A percentile compares a stretch with the other conserved stretches of the same genome.
Evolutionary conservation across 495 filamentous ascomycete genomes (phyloP).

Genomic region (Penicillium samsonianum): DNA sequence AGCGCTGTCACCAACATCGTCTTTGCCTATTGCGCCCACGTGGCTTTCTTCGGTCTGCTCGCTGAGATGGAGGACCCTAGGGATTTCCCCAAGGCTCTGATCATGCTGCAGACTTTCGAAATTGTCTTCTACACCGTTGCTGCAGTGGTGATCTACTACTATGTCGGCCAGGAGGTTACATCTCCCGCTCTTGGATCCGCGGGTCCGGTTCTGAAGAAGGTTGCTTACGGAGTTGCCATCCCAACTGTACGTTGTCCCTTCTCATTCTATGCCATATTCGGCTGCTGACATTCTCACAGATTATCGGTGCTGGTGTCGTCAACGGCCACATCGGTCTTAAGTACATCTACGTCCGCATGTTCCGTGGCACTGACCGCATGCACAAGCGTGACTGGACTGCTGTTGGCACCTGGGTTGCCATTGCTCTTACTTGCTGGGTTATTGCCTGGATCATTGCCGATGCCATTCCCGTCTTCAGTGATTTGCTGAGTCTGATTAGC

Average conservation of each 20-base stretch:
- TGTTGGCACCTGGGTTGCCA: constrained; percentile 55
- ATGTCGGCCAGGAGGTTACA: constrained; percentile 61
- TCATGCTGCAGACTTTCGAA: constrained; percentile 60
- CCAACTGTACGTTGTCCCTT: constrained; percentile 51
- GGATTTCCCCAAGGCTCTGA: constrained; percentile 65
- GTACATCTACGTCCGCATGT: constrained; percentile 66
- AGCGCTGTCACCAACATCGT: constrained; percentile 40
- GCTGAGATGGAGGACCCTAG: constrained; percentile 69
- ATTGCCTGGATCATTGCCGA: constrained; percentile 72
- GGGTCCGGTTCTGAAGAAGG: constrained; percentile 60
- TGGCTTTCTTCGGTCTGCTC: constrained; percentile 73
- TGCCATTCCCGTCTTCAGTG: constrained; percentile 71
- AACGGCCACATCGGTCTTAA: constrained; percentile 62
- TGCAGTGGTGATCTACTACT: constrained; percentile 61
- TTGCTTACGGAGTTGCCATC: constrained; percentile 72
- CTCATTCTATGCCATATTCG: background rate
- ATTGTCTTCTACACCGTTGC: constrained; percentile 60
- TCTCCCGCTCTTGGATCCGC: constrained; percentile 73
- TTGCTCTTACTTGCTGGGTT: constrained; percentile 58
- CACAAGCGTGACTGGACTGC: constrained; percentile 53
- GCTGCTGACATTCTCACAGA: constrained; percentile 23
- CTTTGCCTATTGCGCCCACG: constrained; percentile 49
- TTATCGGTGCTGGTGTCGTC: constrained; percentile 49
- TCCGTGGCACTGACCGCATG: constrained; percentile 57
- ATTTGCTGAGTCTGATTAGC: constrained; percentile 55